These are phyloP conservation scores for Oryza nivara DNA, from an alignment of 176 grass and related monocot species.

Conservation along the genomic window DNA sequence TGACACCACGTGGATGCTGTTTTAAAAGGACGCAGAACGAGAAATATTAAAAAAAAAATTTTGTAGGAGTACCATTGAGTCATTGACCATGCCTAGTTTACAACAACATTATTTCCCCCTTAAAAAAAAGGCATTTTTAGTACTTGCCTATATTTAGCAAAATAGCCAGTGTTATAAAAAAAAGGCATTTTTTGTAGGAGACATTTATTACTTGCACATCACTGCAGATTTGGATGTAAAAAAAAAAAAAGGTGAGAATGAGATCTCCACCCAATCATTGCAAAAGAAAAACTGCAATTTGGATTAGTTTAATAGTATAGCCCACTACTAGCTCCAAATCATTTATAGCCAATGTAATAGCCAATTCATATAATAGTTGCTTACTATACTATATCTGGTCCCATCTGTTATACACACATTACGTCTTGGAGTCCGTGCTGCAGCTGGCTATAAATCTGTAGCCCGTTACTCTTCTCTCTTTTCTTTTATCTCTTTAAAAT, in stretches of 20 bases:
- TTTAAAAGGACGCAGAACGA: no score
- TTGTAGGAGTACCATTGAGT: no score
- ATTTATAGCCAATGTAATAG: no score
- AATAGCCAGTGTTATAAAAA: background rate
- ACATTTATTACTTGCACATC: background rate
- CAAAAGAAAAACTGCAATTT: slow-evolving; percentile 8
- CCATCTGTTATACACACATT: no score
- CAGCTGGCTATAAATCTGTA: no score
- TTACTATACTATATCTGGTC: no score
- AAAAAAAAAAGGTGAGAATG: background rate
- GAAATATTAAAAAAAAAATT: no score
- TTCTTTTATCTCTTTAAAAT: no score
- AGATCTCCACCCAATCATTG: background rate
- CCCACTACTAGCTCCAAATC: no score
- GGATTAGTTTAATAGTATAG: background rate
- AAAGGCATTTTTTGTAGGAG: background rate
- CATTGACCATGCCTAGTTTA: background rate
- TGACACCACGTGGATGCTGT: background rate
- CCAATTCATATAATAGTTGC: no score
- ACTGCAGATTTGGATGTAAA: background rate
- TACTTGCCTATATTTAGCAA: slow-evolving; percentile 8
- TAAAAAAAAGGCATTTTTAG: background rate
- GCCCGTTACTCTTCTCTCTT: no score
- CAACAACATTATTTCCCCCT: background rate
- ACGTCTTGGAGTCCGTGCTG: no score